phyloP scores from a whole-genome alignment of 257 asterid genomes.

The Lycium barbarum region DNA sequence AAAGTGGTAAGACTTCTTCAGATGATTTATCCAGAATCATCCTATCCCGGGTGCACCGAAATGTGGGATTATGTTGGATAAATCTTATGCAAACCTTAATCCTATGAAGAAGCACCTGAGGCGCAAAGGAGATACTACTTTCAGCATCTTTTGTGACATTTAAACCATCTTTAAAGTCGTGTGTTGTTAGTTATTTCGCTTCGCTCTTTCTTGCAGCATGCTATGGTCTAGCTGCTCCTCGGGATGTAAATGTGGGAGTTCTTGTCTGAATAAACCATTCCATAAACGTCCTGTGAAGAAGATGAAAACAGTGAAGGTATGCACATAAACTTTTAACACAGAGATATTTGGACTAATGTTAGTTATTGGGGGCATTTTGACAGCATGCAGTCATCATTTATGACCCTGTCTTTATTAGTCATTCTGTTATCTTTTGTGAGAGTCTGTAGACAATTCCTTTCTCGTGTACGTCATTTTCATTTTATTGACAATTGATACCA shows the following conservation, averaged over 20 bases:
- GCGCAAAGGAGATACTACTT: constrained; percentile 23
- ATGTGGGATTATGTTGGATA: constrained; percentile 21
- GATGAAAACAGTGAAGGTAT: constrained; percentile 89
- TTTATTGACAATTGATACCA: constrained; percentile 16
- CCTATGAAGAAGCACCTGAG: neutral
- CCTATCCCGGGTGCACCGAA: neutral
- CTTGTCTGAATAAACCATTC: constrained; percentile 90
- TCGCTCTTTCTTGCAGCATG: constrained; percentile 58
- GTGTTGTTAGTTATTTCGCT: constrained; percentile 19
- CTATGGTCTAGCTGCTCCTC: constrained; percentile 90
- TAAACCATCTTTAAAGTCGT: constrained; percentile 2
- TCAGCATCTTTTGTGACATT: constrained; percentile 9
- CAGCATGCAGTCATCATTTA: neutral
- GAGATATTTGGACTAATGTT: neutral
- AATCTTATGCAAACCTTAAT: neutral
- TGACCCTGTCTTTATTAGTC: neutral
- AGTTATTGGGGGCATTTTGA: neutral
- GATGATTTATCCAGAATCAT: constrained; percentile 18
- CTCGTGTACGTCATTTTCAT: constrained; percentile 15
- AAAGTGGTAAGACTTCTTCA: neutral
- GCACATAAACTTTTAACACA: neutral
- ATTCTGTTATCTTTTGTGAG: neutral
- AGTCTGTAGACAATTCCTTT: neutral
- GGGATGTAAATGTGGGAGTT: constrained; percentile 83
- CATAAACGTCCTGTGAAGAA: constrained; percentile 85